Conservation (phyloP, 257 asterid species). For the Lantana camara region DNA sequence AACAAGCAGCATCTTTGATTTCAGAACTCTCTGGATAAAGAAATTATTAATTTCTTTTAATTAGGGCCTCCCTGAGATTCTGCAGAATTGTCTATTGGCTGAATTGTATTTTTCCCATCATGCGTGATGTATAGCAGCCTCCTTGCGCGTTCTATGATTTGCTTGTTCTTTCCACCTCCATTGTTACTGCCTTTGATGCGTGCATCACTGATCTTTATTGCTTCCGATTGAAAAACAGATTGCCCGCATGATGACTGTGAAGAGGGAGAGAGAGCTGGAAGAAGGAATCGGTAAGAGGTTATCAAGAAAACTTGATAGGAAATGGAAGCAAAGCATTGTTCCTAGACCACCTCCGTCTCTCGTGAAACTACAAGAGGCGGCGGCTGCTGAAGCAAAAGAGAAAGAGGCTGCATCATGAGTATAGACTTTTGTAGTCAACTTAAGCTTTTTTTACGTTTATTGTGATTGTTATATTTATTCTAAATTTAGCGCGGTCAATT, state of each 20-base stretch:
- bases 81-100: too few relatives aligned
- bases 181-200: not conserved
- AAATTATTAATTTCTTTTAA: too few relatives aligned
- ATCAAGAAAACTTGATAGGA: slow-evolving; percentile 81
- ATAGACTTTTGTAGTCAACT: slow-evolving; percentile 12
- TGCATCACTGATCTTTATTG: not conserved
- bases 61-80: too few relatives aligned
- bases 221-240: slow-evolving; percentile 39
- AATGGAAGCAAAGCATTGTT: slow-evolving; percentile 93
- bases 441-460: not conserved
- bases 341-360: slow-evolving; percentile 95
- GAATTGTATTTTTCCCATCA: too few relatives aligned
- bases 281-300: slow-evolving; percentile 87
- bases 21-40: too few relatives aligned
- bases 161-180: not conserved
- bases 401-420: slow-evolving; percentile 60
- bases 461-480: not conserved
- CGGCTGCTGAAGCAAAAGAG: slow-evolving; percentile 83
- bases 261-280: slow-evolving; percentile 89
- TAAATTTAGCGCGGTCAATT: slow-evolving; percentile 5
- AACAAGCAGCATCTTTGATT: too few relatives aligned
- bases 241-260: slow-evolving; percentile 91
- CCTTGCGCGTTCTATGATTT: not conserved
- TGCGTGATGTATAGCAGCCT: not conserved
- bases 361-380: slow-evolving; percentile 77